Base-by-base conservation (phyloP, 148 eudicot genomes). In the Chenopodium quinoa region DNA sequence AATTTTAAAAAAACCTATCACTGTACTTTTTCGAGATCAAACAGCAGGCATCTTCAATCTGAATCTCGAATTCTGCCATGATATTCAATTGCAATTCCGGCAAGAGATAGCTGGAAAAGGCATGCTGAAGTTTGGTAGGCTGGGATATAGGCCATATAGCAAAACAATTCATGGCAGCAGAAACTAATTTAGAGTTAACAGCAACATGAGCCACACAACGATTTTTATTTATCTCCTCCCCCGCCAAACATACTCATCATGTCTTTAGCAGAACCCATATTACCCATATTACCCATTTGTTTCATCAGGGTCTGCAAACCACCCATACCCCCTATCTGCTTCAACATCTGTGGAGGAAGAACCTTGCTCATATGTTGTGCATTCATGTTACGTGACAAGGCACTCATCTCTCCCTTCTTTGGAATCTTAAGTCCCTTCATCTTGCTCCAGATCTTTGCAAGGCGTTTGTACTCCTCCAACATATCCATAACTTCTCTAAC, bases 181-280 rank as follows among this genome's bases (percentile, higher is more conserved):
- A 31, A 13, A 10, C 34, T 63, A 23, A 8, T 66, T 40, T 3
- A 52, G 9, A n/a, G 4, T 10, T 7, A 25, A 11, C 29, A 22
- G 23, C 23, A 46, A 70, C 37, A 29, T 34, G 40, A 3, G 22
- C 16, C 47, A 48, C 52, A 56, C 7, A 17, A 72, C 19, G 0
- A 4, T 9, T 27, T 5, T 78, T 79, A 87, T 86, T 87, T 84
- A 20, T 90, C 97, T 4, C 90, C 97, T 3, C 90, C 97, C 14
- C 97, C 98, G 9, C 98, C 97, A 88, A 95, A 91, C 97, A 95
- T 92, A 1, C 99, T 91, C 96, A 93, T 95, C 92, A 93, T 89
- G 79, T 95, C 97, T 85, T 93, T 92, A 13, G 87, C 80, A 13
- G 90, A 87, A 79, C 97, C 95, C 76, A 73, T 81, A 25, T 75